Base-by-base conservation (phyloP, 805 yeast species). In the Suhomyces tanzawaensis region DNA sequence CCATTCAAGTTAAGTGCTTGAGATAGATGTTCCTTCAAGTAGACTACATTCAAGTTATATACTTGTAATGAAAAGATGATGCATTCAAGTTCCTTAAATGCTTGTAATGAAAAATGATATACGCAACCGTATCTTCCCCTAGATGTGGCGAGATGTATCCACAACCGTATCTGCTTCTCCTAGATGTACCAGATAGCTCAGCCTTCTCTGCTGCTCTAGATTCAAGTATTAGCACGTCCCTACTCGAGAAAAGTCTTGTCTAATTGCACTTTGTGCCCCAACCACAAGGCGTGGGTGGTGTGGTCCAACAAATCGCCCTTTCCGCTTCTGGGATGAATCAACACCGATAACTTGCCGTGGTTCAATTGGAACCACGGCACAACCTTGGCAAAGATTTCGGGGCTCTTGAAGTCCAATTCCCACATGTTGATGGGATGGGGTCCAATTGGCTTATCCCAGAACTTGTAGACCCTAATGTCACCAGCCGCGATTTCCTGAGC, bases 351-450 rank as follows among this genome's bases (percentile, higher is more conserved):
- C 4, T 53, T 45, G 3, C 77, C 79, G 46, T 78, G 84, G 49
- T 77, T 64, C 39, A 74, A 37, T 47, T 75, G 80, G 51, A 66
- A 77, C 55, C 65, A 78, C 7, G 76, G 74, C 19, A 78, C 66
- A 13, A 77, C 42, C 23, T 60, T 61, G 2, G 63, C 54, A 44
- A 76, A 76, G 6, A 70, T 47, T 21, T 62, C 74, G 0, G 79
- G 74, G 7, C 59, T 68, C 22, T 63, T 57, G 40, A 75, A 72
- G 53, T 78, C 83, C 19, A 71, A 47, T 48, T 78, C 82, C 64
- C 76, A 78, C 82, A 78, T 78, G 26, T 65, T 70, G 21, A 71
- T 57, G 0, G 82, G 79, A 45, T 78, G 82, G 2, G 84, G 83
- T 0, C 84, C 84, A 19, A 78, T 51, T 18, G 78, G 72, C 29